A percentile compares a stretch with the other conserved stretches of the same genome.
These are phyloP conservation scores for Lotus japonicus DNA, from an alignment of 306 rosid species.

Conservation along the genomic window DNA sequence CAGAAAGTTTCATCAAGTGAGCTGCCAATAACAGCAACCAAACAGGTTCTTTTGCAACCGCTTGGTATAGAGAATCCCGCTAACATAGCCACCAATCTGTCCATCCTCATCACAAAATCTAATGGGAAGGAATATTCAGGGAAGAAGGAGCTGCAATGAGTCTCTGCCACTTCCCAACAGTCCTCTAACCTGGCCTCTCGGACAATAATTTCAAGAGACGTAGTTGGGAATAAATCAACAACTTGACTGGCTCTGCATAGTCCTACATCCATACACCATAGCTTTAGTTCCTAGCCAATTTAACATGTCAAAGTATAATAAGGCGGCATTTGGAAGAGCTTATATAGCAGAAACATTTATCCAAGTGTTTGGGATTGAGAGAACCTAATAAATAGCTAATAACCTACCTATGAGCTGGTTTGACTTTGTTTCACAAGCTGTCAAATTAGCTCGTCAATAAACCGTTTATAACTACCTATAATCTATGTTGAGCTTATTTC, in stretches of 20 bases:
- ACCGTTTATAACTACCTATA: no score
- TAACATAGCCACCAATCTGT: slow-evolving; percentile 81
- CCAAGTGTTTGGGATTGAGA: no score
- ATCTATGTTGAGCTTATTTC: no score
- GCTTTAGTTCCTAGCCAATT: slow-evolving; percentile 4
- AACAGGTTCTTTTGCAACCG: slow-evolving; percentile 77
- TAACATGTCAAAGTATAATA: neutral
- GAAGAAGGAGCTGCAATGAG: slow-evolving; percentile 98
- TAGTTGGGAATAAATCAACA: slow-evolving; percentile 65
- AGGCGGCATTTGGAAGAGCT: no score
- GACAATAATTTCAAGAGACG: slow-evolving; percentile 72
- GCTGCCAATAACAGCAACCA: slow-evolving; percentile 80
- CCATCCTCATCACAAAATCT: slow-evolving; percentile 77
- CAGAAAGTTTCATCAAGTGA: slow-evolving; percentile 51
- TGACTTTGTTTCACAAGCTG: no score
- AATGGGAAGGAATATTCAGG: slow-evolving; percentile 83
- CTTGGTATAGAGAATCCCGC: slow-evolving; percentile 73
- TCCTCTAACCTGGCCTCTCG: slow-evolving; percentile 94
- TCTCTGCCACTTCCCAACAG: slow-evolving; percentile 99
- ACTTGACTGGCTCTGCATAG: slow-evolving; percentile 83
- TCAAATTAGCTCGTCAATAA: no score
- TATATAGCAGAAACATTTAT: no score
- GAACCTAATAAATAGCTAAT: no score
- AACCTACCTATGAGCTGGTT: no score
- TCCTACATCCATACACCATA: slow-evolving; percentile 51